phyloP scores from a whole-genome alignment of 2,329 filamentous ascomycete genomes.

The Dactylellina leptospora region DNA sequence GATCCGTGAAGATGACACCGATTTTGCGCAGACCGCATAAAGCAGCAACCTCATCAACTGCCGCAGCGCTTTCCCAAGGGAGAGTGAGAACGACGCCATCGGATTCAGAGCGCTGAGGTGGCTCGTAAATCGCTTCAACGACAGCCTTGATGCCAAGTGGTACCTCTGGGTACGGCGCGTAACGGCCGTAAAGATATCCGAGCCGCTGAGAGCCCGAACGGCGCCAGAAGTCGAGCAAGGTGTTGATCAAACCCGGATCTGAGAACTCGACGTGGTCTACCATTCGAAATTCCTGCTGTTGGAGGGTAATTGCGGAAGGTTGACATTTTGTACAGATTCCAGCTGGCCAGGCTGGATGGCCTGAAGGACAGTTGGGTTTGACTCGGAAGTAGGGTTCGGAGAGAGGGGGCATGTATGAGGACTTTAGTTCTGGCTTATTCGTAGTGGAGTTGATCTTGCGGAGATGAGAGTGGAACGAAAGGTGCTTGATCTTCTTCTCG shows the following conservation, averaged over 20 bases:
- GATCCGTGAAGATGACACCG: slow-evolving; percentile 93
- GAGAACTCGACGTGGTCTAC: slow-evolving; percentile 98
- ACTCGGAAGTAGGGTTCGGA: slow-evolving; percentile 93
- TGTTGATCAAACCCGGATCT: slow-evolving; percentile 81
- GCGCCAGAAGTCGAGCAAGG: slow-evolving; percentile 91
- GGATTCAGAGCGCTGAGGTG: slow-evolving; percentile 85
- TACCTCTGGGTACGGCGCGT: slow-evolving; percentile 89
- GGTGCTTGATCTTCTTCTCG: slow-evolving; percentile 98
- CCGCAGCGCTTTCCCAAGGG: slow-evolving; percentile 85
- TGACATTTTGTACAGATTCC: slow-evolving; percentile 99
- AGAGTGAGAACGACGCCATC: slow-evolving; percentile 82
- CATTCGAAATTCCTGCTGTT: slow-evolving; percentile 93
- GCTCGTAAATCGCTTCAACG: slow-evolving; percentile 96
- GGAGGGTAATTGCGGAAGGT: slow-evolving; percentile 92
- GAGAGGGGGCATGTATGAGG: slow-evolving; percentile 94
- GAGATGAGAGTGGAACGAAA: slow-evolving; percentile 93
- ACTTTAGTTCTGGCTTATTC: slow-evolving; percentile 92
- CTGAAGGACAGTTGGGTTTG: slow-evolving; percentile 85
- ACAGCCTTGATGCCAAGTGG: slow-evolving; percentile 94
- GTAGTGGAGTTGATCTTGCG: slow-evolving; percentile 95
- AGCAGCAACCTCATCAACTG: slow-evolving; percentile 80
- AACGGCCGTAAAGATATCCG: slow-evolving; percentile 89
- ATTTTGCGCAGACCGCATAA: slow-evolving; percentile 87
- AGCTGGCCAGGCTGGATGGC: slow-evolving; percentile 91
- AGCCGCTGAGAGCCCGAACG: slow-evolving; percentile 82